phyloP scores from a whole-genome alignment of 495 filamentous ascomycete genomes.

The Chaetomium tenue region DNA sequence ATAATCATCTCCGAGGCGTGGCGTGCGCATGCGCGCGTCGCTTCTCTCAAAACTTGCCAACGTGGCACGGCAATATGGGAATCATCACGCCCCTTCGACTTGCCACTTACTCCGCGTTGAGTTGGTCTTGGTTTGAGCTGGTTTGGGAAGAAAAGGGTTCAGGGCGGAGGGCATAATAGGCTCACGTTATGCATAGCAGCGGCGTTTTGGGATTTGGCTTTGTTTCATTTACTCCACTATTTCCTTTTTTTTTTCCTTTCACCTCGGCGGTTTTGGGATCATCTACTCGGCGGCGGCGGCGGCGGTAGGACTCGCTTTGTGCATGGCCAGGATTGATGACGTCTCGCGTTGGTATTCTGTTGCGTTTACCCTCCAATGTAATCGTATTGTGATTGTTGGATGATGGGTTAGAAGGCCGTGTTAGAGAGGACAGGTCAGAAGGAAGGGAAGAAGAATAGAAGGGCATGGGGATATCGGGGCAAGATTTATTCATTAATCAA shows the following conservation, averaged over 20 bases:
- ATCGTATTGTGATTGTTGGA: background rate
- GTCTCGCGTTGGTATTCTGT: background rate
- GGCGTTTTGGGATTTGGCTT: constrained; percentile 10
- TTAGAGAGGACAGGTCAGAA: background rate
- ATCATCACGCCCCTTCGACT: too few relatives aligned
- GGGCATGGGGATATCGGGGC: background rate
- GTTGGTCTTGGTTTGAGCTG: too few relatives aligned
- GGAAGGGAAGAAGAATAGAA: background rate
- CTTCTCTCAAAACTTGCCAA: background rate
- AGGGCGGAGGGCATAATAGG: constrained; percentile 7
- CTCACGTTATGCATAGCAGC: constrained; percentile 13
- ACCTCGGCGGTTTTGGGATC: background rate
- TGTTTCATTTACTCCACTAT: background rate
- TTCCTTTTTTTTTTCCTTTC: background rate
- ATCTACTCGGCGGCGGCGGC: background rate
- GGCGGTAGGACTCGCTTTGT: background rate
- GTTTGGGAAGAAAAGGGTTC: too few relatives aligned
- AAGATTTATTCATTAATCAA: background rate
- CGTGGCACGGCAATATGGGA: background rate
- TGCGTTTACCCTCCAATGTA: background rate
- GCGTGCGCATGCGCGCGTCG: background rate
- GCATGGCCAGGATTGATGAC: background rate
- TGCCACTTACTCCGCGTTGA: too few relatives aligned
- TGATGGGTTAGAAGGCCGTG: background rate
- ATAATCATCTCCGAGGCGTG: background rate